A percentile compares a stretch with the other conserved stretches of the same genome.
Evolutionary conservation across 495 filamentous ascomycete species (phyloP).

Genomic region (Extremus antarcticus): DNA sequence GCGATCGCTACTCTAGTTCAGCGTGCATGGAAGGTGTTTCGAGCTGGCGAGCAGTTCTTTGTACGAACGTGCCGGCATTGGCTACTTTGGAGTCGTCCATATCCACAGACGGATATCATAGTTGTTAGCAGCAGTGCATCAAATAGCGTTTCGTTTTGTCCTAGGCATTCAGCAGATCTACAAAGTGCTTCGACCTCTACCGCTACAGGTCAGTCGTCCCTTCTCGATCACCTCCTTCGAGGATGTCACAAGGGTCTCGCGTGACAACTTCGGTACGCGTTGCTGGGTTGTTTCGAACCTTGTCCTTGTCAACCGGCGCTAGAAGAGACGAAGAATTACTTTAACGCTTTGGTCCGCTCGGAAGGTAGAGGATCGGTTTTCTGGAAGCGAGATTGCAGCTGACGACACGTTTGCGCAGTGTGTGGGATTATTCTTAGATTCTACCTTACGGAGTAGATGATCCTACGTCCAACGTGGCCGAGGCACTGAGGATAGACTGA

Average conservation of each 20-base stretch:
- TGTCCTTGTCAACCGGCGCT: background rate
- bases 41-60: no score
- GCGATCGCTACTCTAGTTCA: no score
- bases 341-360: background rate
- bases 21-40: no score
- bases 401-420: background rate
- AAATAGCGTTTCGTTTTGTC: background rate
- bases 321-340: background rate
- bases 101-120: no score
- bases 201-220: no score
- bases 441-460: no score
- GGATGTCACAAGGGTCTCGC: no score
- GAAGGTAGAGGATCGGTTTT: background rate
- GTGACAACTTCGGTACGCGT: no score
- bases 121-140: background rate
- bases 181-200: no score
- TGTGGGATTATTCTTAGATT: background rate
- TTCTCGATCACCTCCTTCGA: no score
- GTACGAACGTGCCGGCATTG: no score
- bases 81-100: no score
- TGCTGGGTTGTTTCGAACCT: background rate
- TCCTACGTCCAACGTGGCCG: background rate
- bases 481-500: background rate
- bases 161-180: background rate
- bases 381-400: background rate